phyloP scores from a whole-genome alignment of 306 rosid genomes.

The Prinsepia uniflora region DNA sequence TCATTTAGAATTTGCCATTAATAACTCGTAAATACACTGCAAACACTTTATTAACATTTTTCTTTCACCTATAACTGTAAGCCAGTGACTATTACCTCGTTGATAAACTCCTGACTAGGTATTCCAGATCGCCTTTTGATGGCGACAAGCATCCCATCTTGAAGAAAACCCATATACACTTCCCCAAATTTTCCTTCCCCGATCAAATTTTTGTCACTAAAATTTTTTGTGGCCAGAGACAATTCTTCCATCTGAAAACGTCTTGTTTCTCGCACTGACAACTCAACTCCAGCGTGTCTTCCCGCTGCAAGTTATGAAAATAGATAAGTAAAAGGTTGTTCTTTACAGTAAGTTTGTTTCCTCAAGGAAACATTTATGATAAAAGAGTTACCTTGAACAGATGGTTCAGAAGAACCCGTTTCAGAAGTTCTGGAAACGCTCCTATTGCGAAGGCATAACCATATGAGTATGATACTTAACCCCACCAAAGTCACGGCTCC shows the following conservation, averaged over 20 bases:
- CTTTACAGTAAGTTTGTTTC: conserved; percentile 6
- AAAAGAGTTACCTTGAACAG: conserved; percentile 60
- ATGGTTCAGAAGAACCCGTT: conserved; percentile 93
- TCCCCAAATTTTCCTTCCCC: conserved; percentile 89
- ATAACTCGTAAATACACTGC: background rate
- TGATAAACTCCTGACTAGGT: conserved; percentile 65
- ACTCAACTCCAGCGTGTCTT: conserved; percentile 62
- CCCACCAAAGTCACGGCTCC: conserved; percentile 95
- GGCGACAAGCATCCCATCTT: conserved; percentile 87
- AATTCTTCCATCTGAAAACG: conserved; percentile 75
- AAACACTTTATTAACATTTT: background rate
- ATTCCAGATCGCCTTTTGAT: conserved; percentile 71
- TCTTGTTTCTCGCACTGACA: conserved; percentile 60
- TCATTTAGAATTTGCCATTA: background rate
- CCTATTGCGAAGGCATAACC: conserved; percentile 51
- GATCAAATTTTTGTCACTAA: conserved; percentile 67
- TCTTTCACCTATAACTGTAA: background rate
- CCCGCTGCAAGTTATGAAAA: conserved; percentile 45
- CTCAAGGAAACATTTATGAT: conserved; percentile 6
- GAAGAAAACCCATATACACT: conserved; percentile 86
- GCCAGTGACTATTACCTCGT: conserved; percentile 50
- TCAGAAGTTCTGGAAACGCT: conserved; percentile 70
- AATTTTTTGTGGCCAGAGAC: conserved; percentile 67
- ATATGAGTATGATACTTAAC: conserved; percentile 51
- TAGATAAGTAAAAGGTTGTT: conserved; percentile 11